Percentiles rank a stretch among this genome's conserved stretches.
phyloP scores from a whole-genome alignment of 2,329 filamentous ascomycete species.

The Sphaceloma murrayae region DNA sequence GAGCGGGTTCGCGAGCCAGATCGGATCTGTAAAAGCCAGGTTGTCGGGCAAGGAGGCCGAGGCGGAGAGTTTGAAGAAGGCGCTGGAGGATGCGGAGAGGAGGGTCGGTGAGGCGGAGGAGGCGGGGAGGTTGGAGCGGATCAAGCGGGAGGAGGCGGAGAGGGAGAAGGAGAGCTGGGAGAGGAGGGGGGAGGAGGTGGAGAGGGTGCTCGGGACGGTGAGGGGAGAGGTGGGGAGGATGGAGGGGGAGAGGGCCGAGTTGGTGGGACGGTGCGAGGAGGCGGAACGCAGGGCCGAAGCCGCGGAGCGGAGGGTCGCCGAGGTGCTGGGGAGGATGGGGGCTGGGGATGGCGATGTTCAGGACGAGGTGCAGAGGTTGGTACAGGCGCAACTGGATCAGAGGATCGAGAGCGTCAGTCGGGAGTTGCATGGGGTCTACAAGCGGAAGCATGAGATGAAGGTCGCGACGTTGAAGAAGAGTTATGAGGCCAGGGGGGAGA shows the following conservation, averaged over 20 bases:
- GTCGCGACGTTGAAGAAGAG: slow-evolving; percentile 75
- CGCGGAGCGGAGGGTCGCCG: slow-evolving; percentile 42
- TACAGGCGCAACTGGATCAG: slow-evolving; percentile 68
- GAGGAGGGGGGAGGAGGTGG: slow-evolving; percentile 74
- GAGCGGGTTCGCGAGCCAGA: slow-evolving; percentile 81
- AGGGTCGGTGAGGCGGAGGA: slow-evolving; percentile 81
- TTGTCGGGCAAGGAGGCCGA: slow-evolving; percentile 90
- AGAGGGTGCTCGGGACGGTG: slow-evolving; percentile 66
- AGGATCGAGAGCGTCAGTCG: slow-evolving; percentile 65
- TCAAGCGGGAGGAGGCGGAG: slow-evolving; percentile 59
- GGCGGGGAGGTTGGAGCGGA: slow-evolving; percentile 66
- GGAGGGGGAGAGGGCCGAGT: slow-evolving; percentile 71
- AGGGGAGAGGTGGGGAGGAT: slow-evolving; percentile 70
- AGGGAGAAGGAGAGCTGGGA: slow-evolving; percentile 77
- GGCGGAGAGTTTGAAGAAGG: slow-evolving; percentile 74
- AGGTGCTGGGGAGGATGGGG: slow-evolving; percentile 59
- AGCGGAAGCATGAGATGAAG: slow-evolving; percentile 94
- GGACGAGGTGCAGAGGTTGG: slow-evolving; percentile 35
- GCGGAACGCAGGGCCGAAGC: slow-evolving; percentile 65
- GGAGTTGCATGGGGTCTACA: slow-evolving; percentile 87
- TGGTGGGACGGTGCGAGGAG: slow-evolving; percentile 67
- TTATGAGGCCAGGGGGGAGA: slow-evolving; percentile 82
- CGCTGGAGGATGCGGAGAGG: slow-evolving; percentile 82
- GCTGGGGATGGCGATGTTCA: slow-evolving; percentile 44
- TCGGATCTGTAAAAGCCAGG: slow-evolving; percentile 86